These are phyloP conservation scores for Oryza brachyantha DNA, from an alignment of 176 grass and related monocot genomes.

Conservation along the genomic window DNA sequence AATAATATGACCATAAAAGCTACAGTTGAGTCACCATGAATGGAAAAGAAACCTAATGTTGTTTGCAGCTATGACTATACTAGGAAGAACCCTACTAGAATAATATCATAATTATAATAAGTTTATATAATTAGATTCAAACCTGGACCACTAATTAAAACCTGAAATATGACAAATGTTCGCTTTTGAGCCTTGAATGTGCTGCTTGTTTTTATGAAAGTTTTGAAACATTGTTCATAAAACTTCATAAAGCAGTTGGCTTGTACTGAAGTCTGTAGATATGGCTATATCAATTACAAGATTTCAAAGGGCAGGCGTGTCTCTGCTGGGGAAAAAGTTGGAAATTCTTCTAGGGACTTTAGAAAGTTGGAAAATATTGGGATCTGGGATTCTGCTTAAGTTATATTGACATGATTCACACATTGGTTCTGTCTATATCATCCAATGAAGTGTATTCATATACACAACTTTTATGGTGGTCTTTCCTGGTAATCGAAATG, in stretches of 20 bases:
- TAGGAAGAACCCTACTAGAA: not conserved
- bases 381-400: not conserved
- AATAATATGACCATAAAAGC: not conserved
- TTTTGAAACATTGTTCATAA: not conserved
- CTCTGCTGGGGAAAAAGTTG: not conserved
- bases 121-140: not conserved
- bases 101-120: not conserved
- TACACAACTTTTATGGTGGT: too few species aligned
- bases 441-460: not conserved
- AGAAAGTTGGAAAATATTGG: not conserved
- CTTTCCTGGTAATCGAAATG: too few species aligned
- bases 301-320: not conserved
- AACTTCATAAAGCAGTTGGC: not conserved
- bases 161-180: not conserved
- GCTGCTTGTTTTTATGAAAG: not conserved
- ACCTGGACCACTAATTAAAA: not conserved
- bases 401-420: slow-evolving; percentile 10
- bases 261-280: not conserved
- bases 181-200: not conserved
- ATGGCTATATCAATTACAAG: not conserved
- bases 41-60: not conserved
- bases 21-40: not conserved
- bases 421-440: not conserved
- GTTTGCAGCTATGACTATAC: not conserved
- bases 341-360: not conserved